Base-by-base conservation (phyloP, 208 protist species). In the Crithidia bombi region DNA sequence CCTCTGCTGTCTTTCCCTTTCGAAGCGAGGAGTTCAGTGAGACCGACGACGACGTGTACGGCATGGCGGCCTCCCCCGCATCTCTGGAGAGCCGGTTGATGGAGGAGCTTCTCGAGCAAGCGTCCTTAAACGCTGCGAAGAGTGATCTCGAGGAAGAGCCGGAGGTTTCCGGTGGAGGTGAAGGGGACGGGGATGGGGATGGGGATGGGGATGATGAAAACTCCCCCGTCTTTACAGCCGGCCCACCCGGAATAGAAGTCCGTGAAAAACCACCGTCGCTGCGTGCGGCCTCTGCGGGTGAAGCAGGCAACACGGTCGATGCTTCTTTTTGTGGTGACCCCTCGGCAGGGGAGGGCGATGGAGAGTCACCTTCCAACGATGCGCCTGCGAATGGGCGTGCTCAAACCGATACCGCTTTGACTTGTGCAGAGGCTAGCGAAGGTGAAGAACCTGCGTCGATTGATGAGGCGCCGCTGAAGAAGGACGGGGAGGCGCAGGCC, bases 101-200 rank as follows among this genome's bases (percentile, higher is more conserved):
- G 41, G 57, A 49, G 6, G 57, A 64, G 28, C 21, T 64, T 15
- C 57, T 64, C 35, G 41, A 44, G 25, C 57, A 64, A 30, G 57
- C 57, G 7, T 36, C 57, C 0, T 2, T 64, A 26, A 26, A 64
- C 28, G 35, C 57, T 4, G 38, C 28, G 25, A 28, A 49, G 7
- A 30, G 23, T 33, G 12, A 1, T 36, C 1, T 47, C 0, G 56
- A 62, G 9, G 56, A 64, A 5, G 17, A 35, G 0, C 36, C 44
- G 35, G 7, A 44, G n/a, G n/a, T n/a, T n/a, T n/a, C n/a, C n/a
- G 54, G 14, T 7, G 47, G 23, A 5, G 23, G 19, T 12, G 5
- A 7, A 12, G 51, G 9, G 5, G 30, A 23, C 28, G n/a, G 15
- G 3, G 36, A 28, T 3, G 23, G 21, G 2, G 56, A 62, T 32